Evolutionary conservation across 2,329 filamentous ascomycete genomes (phyloP).

Genomic region (Aspergillus amoenus): DNA sequence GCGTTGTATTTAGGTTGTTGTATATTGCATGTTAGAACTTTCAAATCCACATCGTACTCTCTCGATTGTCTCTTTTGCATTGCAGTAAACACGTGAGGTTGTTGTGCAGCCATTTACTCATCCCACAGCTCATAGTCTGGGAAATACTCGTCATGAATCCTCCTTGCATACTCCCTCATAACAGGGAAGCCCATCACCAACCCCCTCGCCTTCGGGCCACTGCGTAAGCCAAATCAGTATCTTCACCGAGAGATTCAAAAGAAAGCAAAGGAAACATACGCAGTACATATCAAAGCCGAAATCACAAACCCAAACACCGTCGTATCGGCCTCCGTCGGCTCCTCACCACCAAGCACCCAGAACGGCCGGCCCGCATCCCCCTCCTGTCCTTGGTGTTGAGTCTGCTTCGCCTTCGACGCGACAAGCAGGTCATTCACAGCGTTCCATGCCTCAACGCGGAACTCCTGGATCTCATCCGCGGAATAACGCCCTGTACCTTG

Average conservation of each 20-base stretch:
- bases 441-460: constrained; percentile 56
- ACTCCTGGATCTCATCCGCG: constrained; percentile 48
- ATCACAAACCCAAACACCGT: constrained; percentile 59
- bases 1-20: constrained; percentile 17
- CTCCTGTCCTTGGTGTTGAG: not conserved
- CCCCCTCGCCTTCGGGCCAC: constrained; percentile 48
- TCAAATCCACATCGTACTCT: not conserved
- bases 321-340: constrained; percentile 59
- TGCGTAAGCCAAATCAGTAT: constrained; percentile 22
- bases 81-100: not conserved
- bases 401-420: constrained; percentile 32
- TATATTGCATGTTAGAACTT: constrained; percentile 7
- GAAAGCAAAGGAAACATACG: constrained; percentile 45
- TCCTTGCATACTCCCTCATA: constrained; percentile 55
- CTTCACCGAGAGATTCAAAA: constrained; percentile 3
- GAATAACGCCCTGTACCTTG: constrained; percentile 58
- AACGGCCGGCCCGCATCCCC: constrained; percentile 42
- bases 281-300: constrained; percentile 52
- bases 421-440: constrained; percentile 48
- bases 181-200: constrained; percentile 50
- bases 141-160: constrained; percentile 59
- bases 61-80: not conserved
- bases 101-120: not conserved
- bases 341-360: constrained; percentile 56
- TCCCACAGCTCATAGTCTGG: constrained; percentile 54